Conservation (phyloP, 2,329 filamentous ascomycete species). For the Phyllosticta citrichinensis region DNA sequence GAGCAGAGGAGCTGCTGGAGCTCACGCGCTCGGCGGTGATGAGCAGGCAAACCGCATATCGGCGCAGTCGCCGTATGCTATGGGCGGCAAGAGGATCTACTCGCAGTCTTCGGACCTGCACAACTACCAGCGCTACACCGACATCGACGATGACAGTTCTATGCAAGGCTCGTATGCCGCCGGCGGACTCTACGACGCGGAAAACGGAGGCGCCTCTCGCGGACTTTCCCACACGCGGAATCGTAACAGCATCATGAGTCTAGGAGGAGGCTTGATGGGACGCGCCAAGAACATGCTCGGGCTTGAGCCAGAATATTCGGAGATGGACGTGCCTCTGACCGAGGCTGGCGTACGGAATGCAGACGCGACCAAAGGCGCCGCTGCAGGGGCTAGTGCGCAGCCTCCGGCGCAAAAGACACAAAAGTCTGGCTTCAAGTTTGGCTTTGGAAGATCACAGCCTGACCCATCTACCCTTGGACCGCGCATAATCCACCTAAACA, state of each 20-base stretch:
- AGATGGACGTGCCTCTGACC: conserved; percentile 95
- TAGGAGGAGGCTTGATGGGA: conserved; percentile 81
- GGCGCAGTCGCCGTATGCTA: conserved; percentile 25
- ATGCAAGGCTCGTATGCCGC: conserved; percentile 68
- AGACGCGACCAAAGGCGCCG: conserved; percentile 18
- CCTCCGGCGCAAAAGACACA: conserved; percentile 50
- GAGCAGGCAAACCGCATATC: conserved; percentile 20
- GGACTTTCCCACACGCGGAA: conserved; percentile 45
- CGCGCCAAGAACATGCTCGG: conserved; percentile 84
- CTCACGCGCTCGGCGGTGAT: conserved; percentile 24
- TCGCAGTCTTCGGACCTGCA: conserved; percentile 72
- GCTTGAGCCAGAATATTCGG: conserved; percentile 78
- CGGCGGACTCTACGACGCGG: conserved; percentile 45
- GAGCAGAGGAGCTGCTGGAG: conserved; percentile 33
- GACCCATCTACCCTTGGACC: conserved; percentile 89
- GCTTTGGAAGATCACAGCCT: conserved; percentile 71
- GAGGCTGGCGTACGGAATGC: conserved; percentile 50
- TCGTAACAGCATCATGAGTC: conserved; percentile 76
- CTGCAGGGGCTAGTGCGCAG: conserved; percentile 35
- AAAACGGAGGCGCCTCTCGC: conserved; percentile 35
- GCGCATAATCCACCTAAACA: conserved; percentile 90
- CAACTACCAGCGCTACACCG: conserved; percentile 88
- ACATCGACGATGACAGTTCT: conserved; percentile 73
- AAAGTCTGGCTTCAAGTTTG: conserved; percentile 65
- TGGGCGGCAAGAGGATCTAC: conserved; percentile 37